Evolutionary conservation across 768 basidiomycete species (phyloP).

Genomic region (Tulasnella sp.): DNA sequence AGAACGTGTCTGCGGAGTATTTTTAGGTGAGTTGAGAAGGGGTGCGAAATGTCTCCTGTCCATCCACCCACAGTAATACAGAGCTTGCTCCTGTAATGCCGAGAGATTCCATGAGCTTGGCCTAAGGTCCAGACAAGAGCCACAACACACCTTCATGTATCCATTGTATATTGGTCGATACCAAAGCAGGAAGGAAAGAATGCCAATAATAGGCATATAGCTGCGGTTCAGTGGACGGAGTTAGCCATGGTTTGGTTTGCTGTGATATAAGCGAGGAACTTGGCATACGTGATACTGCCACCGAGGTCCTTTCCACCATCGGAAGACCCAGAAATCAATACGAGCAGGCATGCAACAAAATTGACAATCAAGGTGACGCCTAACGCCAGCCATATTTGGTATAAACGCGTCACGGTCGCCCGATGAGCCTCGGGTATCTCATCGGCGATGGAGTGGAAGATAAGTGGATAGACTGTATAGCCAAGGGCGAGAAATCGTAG

Average conservation of each 20-base stretch:
- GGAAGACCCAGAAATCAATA: conserved; percentile 64
- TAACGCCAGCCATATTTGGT: conserved; percentile 90
- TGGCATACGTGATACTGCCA: conserved; percentile 65
- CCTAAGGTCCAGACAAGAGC: neutral
- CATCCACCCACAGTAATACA: conserved; percentile 72
- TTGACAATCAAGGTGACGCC: conserved; percentile 73
- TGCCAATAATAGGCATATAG: conserved; percentile 67
- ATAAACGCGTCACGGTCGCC: conserved; percentile 73
- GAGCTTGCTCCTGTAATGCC: conserved; percentile 63
- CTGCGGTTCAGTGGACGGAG: conserved; percentile 31
- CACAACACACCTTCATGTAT: conserved; percentile 72
- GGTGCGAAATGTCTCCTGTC: neutral
- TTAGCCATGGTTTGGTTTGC: conserved; percentile 16
- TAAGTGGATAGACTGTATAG: conserved; percentile 72
- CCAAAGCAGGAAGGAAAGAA: conserved; percentile 85
- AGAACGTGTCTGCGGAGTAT: conserved; percentile 69
- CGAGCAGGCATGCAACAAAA: conserved; percentile 78
- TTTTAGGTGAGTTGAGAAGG: neutral
- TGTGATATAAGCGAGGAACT: conserved; percentile 14
- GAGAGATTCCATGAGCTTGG: neutral
- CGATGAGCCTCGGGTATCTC: conserved; percentile 80
- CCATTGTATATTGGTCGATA: conserved; percentile 97
- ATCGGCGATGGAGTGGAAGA: conserved; percentile 85
- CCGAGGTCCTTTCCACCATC: conserved; percentile 75
- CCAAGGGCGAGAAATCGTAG: conserved; percentile 9